Percentiles rank a stretch among this genome's conserved stretches.
Evolutionary conservation across 306 rosid species (phyloP).

Genomic region (Argentina anserina): DNA sequence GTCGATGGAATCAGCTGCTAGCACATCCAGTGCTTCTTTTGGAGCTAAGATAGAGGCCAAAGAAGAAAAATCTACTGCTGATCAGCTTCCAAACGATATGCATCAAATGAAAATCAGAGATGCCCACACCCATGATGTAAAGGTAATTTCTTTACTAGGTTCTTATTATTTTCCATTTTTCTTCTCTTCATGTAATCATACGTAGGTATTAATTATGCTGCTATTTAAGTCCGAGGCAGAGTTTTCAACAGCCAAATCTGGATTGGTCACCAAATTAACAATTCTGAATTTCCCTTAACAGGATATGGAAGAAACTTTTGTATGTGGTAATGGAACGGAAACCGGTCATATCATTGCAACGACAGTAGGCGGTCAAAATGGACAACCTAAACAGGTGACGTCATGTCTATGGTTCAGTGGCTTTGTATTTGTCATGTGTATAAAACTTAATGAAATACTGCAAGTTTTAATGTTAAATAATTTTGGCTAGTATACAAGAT

Average conservation of each 20-base stretch:
- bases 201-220: not conserved
- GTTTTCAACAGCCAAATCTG: not conserved
- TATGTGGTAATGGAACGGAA: conserved; percentile 79
- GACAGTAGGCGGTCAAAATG: conserved; percentile 70
- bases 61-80: conserved; percentile 45
- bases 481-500: not conserved
- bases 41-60: conserved; percentile 39
- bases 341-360: conserved; percentile 83
- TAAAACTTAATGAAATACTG: too few relatives aligned
- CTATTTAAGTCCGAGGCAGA: not conserved
- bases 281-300: conserved; percentile 22
- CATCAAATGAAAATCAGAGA: conserved; percentile 71
- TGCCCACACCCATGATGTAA: conserved; percentile 44
- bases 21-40: conserved; percentile 39
- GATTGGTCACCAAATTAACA: not conserved
- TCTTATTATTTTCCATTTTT: not conserved
- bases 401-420: not conserved
- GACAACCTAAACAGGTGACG: conserved; percentile 80
- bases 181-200: not conserved
- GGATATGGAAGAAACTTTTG: conserved; percentile 62
- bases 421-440: not conserved
- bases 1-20: conserved; percentile 38
- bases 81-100: conserved; percentile 70
- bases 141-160: conserved; percentile 39
- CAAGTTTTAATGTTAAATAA: not conserved